phyloP scores from a whole-genome alignment of 257 asterid species.

The Solanum piurae region DNA sequence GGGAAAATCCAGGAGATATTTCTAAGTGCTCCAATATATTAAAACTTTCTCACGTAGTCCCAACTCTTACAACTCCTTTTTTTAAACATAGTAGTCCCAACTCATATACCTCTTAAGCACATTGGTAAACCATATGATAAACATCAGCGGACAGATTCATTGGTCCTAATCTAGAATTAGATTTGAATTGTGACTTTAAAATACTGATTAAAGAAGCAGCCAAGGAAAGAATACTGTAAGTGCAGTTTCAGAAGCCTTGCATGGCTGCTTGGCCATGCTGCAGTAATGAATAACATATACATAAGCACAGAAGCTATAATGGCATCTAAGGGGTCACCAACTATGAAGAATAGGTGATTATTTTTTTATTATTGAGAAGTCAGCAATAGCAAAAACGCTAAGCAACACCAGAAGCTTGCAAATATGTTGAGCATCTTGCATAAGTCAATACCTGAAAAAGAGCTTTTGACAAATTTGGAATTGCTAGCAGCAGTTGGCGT shows the following conservation, averaged over 20 bases:
- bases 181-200: neutral
- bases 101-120: neutral
- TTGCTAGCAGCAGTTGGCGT: conserved; percentile 50
- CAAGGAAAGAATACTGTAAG: neutral
- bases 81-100: neutral
- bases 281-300: neutral
- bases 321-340: neutral
- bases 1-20: neutral
- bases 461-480: conserved; percentile 73
- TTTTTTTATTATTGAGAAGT: neutral
- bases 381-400: neutral
- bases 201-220: neutral
- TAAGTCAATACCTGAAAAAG: conserved; percentile 60
- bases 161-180: neutral
- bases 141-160: neutral
- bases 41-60: neutral
- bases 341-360: conserved; percentile 1
- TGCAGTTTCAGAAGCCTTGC: neutral
- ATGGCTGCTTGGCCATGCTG: neutral
- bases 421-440: neutral
- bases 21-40: neutral
- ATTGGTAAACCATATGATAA: neutral
- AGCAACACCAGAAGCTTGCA: neutral
- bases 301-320: neutral
- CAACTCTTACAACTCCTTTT: neutral